Evolutionary conservation across 2,329 filamentous ascomycete species (phyloP), one percentile per base, ranked within the genome.

Genomic region (Westerdykella aurantiaca): DNA sequence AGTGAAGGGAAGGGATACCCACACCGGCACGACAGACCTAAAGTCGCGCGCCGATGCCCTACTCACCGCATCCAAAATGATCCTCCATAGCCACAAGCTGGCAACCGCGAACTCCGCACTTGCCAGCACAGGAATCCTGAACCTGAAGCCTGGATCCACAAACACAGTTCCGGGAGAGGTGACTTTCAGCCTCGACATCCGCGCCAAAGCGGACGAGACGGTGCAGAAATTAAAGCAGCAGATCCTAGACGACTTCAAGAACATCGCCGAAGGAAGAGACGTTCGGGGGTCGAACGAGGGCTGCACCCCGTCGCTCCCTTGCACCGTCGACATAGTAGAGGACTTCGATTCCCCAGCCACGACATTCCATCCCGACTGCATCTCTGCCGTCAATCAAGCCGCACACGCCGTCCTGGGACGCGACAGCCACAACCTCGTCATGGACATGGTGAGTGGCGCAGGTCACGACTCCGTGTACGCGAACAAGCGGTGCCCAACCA

Each of bases 11-110:
- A 71, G 79, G 52, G 85, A 88, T 52, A 79, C 79, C 5, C 86
- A 90, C 58, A 88, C 86, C 0, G 86, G 86, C 1, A 88, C 86
- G 0, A 90, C 86, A 0, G 80, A 82, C 23, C 79, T 87, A 38
- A 68, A 72, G 29, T 77, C 80, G 44, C 77, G 85, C 14, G 78
- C 79, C 5, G 85, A 89, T 60, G 81, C 85, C 1, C 69, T 88
- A 38, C 77, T 86, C 25, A 77, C 80, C 6, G 82, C 84, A 6
- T 76, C 78, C 0, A 80, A 79, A 43, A 76, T 88, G 71, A 87
- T 89, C 47, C 64, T 83, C 0, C 76, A 80, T 43, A 80, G 79
- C 1, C 79, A 86, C 58, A 75, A 77, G 39, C 72, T 83, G 2
- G 85, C 85, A 0, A 73, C 75, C 2, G 70, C 73, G 16, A 71